Evolutionary conservation across 2,329 filamentous ascomycete species (phyloP), one percentile per base, ranked within the genome.

Genomic region (Colletotrichum liaoningense): DNA sequence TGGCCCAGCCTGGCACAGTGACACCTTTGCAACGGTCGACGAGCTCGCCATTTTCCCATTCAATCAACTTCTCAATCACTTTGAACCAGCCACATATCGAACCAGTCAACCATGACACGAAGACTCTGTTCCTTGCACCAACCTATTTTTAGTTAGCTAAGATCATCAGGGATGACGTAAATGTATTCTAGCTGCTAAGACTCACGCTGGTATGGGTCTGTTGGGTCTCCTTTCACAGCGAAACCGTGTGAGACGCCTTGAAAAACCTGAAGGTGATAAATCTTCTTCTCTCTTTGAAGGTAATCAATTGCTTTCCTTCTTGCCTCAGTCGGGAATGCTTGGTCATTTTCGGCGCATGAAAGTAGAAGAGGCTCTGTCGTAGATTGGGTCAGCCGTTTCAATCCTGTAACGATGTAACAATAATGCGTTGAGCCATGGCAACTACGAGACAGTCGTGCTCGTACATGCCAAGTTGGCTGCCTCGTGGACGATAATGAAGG

Each of bases 211-310:
- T 73, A 73, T 0, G 70, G 70, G 9, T 86, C 80, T 14, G 84
- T 77, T 55, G 83, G 77, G 76, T 93, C 89, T 3, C 84, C 87
- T 64, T 90, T 86, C 9, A 91, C 86, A 8, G 89, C 89, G 78
- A 93, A 93, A 0, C 92, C 91, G 79, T 93, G 92, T 73, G 85
- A 81, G 19, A 92, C 89, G 49, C 87, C 87, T 28, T 86, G 86
- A 83, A 90, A 93, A 24, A 94, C 82, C 79, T 88, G 90, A 75
- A 92, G 84, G 77, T 93, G 90, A 80, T 90, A 93, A 2, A 87
- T 75, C 75, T 84, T 85, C 54, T 81, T 79, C 33, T 79, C 78
- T 28, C 78, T 79, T 56, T 82, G 80, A 62, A 88, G 77, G 38
- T 87, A 83, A 26, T 87, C 84, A 1, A 86, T 55, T 2, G 85